Conservation (phyloP, 2,329 filamentous ascomycete genomes). For the Emergomyces pasteurianus region DNA sequence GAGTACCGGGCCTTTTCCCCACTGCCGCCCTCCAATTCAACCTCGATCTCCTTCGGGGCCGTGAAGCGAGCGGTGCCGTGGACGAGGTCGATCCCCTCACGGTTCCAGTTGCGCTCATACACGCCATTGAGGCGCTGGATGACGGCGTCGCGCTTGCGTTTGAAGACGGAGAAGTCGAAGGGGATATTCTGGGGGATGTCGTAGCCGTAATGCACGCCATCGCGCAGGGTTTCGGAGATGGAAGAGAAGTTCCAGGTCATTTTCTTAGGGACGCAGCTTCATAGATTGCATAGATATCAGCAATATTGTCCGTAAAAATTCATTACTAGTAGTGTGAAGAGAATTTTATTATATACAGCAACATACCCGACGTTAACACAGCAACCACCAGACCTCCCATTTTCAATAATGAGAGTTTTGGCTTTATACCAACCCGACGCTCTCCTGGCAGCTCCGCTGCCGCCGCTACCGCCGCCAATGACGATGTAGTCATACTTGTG, state of each 20-base stretch:
- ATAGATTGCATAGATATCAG: too few species aligned
- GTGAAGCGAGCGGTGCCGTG: constrained; percentile 38
- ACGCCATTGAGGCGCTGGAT: constrained; percentile 35
- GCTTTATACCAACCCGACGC: constrained; percentile 41
- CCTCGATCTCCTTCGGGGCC: constrained; percentile 33
- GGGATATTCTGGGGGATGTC: constrained; percentile 31
- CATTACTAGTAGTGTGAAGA: not conserved
- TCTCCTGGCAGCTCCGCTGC: constrained; percentile 38
- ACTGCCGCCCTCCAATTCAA: constrained; percentile 30
- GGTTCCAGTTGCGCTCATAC: constrained; percentile 40
- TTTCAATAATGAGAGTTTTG: constrained; percentile 41
- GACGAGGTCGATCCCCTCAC: constrained; percentile 39
- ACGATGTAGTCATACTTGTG: constrained; percentile 45
- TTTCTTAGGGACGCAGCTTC: constrained; percentile 42
- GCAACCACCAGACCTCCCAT: constrained; percentile 36
- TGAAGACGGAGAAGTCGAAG: constrained; percentile 37
- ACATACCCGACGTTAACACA: constrained; percentile 44
- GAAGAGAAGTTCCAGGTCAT: constrained; percentile 43
- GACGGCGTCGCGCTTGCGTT: constrained; percentile 35
- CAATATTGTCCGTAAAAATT: not conserved
- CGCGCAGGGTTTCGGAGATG: constrained; percentile 36
- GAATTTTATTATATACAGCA: not conserved
- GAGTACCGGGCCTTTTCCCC: constrained; percentile 28
- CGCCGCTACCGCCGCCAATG: constrained; percentile 43
- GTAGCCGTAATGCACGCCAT: constrained; percentile 38